Percentiles rank a stretch among this genome's conserved stretches.
phyloP scores from a whole-genome alignment of 177 flowering plant species.

The Telopea speciosissima region DNA sequence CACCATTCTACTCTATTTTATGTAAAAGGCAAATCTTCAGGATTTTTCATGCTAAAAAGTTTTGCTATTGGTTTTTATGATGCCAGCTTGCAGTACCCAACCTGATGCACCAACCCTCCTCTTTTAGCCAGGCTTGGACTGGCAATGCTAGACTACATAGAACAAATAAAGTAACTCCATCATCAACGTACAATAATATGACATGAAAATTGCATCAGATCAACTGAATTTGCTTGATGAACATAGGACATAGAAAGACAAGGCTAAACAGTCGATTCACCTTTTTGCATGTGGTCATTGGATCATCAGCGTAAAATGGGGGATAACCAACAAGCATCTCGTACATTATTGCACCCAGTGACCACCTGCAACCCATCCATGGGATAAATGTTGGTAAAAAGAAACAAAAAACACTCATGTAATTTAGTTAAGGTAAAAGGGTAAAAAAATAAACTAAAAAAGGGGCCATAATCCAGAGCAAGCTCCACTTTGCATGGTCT shows the following conservation, averaged over 20 bases:
- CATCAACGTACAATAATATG: not conserved
- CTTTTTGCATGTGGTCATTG: constrained; percentile 88
- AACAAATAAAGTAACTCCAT: not conserved
- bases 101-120: no score
- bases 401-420: not conserved
- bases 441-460: not conserved
- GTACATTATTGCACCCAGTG: constrained; percentile 90
- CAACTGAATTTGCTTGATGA: not conserved
- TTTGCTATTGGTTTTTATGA: no score
- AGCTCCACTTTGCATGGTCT: no score
- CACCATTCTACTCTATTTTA: no score
- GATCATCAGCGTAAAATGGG: constrained; percentile 89
- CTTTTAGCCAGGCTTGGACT: no score
- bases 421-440: not conserved
- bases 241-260: not conserved
- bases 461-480: no score
- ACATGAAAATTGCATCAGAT: not conserved
- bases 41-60: no score
- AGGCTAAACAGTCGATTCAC: constrained; percentile 21
- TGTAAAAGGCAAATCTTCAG: no score
- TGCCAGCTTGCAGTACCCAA: no score
- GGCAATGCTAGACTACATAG: not conserved
- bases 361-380: constrained; percentile 65
- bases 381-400: constrained; percentile 7
- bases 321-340: constrained; percentile 99